phyloP scores from a whole-genome alignment of 495 filamentous ascomycete species.

The Tetracladium setigerum region DNA sequence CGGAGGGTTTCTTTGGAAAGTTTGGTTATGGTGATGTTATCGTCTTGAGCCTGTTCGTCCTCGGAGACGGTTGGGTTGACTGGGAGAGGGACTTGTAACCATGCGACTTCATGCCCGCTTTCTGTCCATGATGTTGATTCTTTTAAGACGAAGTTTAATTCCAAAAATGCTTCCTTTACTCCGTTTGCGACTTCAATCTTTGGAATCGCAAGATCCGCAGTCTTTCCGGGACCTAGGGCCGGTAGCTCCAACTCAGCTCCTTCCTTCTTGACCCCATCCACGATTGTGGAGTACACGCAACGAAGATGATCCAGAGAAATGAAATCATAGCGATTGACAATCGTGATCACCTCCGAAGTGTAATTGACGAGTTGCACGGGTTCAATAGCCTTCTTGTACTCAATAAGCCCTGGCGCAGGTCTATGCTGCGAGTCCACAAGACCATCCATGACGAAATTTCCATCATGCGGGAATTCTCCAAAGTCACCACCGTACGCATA shows the following conservation, averaged over 20 bases:
- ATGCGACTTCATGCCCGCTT: conserved; percentile 41
- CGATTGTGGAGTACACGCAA: conserved; percentile 36
- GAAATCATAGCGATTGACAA: conserved; percentile 50
- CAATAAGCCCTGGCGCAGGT: conserved; percentile 50
- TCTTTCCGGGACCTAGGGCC: background rate
- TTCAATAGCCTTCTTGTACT: conserved; percentile 59
- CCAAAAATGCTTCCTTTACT: conserved; percentile 30
- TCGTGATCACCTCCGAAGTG: conserved; percentile 21
- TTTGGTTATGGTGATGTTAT: conserved; percentile 10
- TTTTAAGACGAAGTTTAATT: conserved; percentile 35
- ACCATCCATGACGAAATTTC: conserved; percentile 63
- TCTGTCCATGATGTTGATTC: conserved; percentile 35
- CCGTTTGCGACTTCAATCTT: background rate
- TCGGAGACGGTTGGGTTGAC: conserved; percentile 18
- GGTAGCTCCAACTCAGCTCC: conserved; percentile 29
- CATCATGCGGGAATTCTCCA: conserved; percentile 61
- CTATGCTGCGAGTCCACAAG: conserved; percentile 51
- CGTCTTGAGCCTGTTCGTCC: conserved; percentile 13
- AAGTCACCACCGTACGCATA: conserved; percentile 71
- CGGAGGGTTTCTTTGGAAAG: conserved; percentile 24
- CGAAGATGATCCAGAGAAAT: conserved; percentile 40
- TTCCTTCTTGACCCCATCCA: conserved; percentile 24
- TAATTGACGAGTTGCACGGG: conserved; percentile 42
- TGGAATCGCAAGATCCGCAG: conserved; percentile 1
- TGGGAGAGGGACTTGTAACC: conserved; percentile 38